Percentiles rank a stretch among this genome's conserved stretches.
Conservation (phyloP, 352 stramenopile species). For the Phytophthora aleatoria region DNA sequence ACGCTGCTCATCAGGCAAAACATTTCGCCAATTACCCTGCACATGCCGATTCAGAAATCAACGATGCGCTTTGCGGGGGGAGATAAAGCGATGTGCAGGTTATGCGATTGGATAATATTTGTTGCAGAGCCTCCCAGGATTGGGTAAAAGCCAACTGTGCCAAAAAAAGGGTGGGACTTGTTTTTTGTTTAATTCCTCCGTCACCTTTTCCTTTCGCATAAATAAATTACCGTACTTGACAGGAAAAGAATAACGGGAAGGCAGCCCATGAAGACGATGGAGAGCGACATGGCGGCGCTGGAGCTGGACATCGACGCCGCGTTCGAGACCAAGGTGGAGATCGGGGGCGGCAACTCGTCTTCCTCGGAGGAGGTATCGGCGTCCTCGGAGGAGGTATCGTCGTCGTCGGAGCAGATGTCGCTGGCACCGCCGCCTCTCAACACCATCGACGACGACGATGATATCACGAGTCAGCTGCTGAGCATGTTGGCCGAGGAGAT, state of each 20-base stretch:
- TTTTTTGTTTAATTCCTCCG: background rate
- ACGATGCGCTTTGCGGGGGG: background rate
- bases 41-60: constrained; percentile 9
- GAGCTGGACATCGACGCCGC: constrained; percentile 31
- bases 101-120: background rate
- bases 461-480: constrained; percentile 48
- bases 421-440: constrained; percentile 22
- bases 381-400: constrained; percentile 31
- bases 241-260: background rate
- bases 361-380: constrained; percentile 31
- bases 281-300: constrained; percentile 38
- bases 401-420: constrained; percentile 26
- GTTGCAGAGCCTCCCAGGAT: background rate
- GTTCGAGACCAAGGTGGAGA: constrained; percentile 31
- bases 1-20: background rate
- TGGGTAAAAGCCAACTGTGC: background rate
- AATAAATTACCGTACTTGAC: constrained; percentile 12
- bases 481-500: constrained; percentile 51
- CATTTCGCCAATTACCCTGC: constrained; percentile 18
- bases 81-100: constrained; percentile 4
- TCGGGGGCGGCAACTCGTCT: constrained; percentile 20
- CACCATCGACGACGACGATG: constrained; percentile 42
- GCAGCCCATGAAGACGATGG: constrained; percentile 33
- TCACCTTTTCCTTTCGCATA: constrained; percentile 10
- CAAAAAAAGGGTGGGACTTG: background rate